These are phyloP conservation scores for Dendrobium officinale DNA, from an alignment of 106 monocot species.

Conservation along the genomic window DNA sequence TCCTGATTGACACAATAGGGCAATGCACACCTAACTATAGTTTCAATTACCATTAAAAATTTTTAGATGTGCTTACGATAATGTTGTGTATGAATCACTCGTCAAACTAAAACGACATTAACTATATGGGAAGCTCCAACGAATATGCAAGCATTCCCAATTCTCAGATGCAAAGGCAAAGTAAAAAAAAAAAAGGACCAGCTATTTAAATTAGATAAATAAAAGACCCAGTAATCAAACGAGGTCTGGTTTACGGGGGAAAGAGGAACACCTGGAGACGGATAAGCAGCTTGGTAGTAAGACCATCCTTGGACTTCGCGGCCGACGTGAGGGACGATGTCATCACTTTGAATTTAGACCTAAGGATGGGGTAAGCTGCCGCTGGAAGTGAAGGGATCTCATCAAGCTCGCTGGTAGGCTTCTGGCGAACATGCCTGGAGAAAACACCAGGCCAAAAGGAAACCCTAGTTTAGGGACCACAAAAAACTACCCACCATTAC, in stretches of 20 bases:
- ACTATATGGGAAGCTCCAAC: no score
- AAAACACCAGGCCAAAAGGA: background rate
- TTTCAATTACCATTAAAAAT: no score
- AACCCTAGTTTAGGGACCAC: conserved; percentile 12
- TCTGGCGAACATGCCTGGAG: conserved; percentile 62
- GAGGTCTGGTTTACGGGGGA: background rate
- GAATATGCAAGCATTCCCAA: no score
- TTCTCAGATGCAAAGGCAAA: no score
- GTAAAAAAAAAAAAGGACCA: no score
- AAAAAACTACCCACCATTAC: background rate
- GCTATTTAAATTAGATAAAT: background rate
- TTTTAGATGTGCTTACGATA: no score
- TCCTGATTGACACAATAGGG: no score
- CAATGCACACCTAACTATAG: no score
- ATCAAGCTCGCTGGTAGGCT: conserved; percentile 69
- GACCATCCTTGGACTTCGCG: conserved; percentile 54
- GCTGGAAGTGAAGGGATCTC: conserved; percentile 79
- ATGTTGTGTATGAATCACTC: no score
- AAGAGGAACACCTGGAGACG: conserved; percentile 55
- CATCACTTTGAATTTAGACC: conserved; percentile 64
- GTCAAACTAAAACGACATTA: no score
- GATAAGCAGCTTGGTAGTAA: conserved; percentile 94
- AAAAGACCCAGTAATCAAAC: background rate
- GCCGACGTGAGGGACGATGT: conserved; percentile 63
- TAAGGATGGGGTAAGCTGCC: conserved; percentile 60